These are phyloP conservation scores for Melampsora americana DNA, from an alignment of 1,284 basidiomycete species.

Conservation along the genomic window DNA sequence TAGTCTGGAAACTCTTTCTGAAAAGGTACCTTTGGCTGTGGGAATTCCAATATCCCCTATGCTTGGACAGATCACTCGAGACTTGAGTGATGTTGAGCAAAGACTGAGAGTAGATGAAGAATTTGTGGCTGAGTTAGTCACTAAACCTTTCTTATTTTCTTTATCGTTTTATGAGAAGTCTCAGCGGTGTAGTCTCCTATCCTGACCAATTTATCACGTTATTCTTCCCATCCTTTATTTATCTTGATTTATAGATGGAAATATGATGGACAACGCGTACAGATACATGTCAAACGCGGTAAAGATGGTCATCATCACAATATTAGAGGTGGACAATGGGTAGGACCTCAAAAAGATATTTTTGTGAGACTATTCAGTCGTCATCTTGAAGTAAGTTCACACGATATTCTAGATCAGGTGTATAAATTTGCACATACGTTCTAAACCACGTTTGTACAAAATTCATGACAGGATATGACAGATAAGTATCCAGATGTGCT, in stretches of 20 bases:
- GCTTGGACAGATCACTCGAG: constrained; percentile 65
- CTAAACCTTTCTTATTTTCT: not conserved
- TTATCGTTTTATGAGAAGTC: too few species aligned
- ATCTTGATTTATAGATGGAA: constrained; percentile 97
- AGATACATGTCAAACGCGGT: constrained; percentile 59
- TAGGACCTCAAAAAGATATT: constrained; percentile 62
- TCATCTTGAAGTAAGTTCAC: constrained; percentile 69
- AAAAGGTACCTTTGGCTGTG: constrained; percentile 67
- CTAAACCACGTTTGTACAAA: too few species aligned
- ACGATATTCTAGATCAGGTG: too few species aligned
- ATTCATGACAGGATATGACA: constrained; percentile 70
- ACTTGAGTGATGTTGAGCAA: constrained; percentile 69
- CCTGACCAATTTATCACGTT: not conserved
- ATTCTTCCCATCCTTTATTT: constrained; percentile 46
- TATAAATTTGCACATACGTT: too few species aligned
- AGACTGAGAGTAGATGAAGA: constrained; percentile 62
- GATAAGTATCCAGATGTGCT: constrained; percentile 97
- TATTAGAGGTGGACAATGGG: not conserved
- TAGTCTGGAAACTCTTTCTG: constrained; percentile 50
- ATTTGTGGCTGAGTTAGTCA: constrained; percentile 30
- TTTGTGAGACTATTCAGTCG: constrained; percentile 83
- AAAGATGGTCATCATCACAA: constrained; percentile 18
- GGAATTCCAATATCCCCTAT: constrained; percentile 61
- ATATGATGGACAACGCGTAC: constrained; percentile 96
- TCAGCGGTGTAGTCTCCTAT: too few species aligned